Evolutionary conservation across 352 stramenopile genomes (phyloP).

Genomic region (Globisporangium rhizosaccharum): DNA sequence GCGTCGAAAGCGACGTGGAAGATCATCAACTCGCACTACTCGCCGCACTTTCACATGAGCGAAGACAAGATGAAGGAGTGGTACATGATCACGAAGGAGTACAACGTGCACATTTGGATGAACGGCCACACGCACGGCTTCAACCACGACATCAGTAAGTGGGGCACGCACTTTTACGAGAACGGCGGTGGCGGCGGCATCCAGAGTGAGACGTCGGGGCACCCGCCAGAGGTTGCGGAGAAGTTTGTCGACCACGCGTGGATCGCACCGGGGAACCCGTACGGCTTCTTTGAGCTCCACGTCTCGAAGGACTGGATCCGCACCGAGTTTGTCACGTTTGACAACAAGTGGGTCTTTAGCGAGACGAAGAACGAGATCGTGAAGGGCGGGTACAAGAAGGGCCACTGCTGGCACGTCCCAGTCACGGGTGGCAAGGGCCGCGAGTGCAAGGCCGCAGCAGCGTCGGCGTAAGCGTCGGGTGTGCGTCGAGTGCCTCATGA

Average conservation of each 20-base stretch:
- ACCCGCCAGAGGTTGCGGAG: slow-evolving; percentile 59
- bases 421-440: slow-evolving; percentile 59
- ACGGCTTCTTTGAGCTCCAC: slow-evolving; percentile 82
- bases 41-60: slow-evolving; percentile 86
- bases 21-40: slow-evolving; percentile 89
- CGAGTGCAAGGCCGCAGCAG: slow-evolving; percentile 32
- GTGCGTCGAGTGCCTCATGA: neutral
- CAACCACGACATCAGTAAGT: slow-evolving; percentile 82
- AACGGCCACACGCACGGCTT: slow-evolving; percentile 87
- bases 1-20: slow-evolving; percentile 79
- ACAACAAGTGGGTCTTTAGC: slow-evolving; percentile 76
- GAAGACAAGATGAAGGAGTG: slow-evolving; percentile 87
- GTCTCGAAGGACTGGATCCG: slow-evolving; percentile 85
- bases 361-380: slow-evolving; percentile 70
- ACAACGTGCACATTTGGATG: slow-evolving; percentile 70
- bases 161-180: slow-evolving; percentile 86
- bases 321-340: slow-evolving; percentile 82
- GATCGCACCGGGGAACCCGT: slow-evolving; percentile 74
- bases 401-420: slow-evolving; percentile 83
- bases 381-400: slow-evolving; percentile 70
- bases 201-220: slow-evolving; percentile 77
- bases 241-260: slow-evolving; percentile 81
- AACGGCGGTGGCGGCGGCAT: slow-evolving; percentile 85
- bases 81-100: slow-evolving; percentile 80
- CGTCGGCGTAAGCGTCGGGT: slow-evolving; percentile 2